Base-by-base conservation (phyloP, 1,284 basidiomycete genomes). In the Trametes hirsuta region DNA sequence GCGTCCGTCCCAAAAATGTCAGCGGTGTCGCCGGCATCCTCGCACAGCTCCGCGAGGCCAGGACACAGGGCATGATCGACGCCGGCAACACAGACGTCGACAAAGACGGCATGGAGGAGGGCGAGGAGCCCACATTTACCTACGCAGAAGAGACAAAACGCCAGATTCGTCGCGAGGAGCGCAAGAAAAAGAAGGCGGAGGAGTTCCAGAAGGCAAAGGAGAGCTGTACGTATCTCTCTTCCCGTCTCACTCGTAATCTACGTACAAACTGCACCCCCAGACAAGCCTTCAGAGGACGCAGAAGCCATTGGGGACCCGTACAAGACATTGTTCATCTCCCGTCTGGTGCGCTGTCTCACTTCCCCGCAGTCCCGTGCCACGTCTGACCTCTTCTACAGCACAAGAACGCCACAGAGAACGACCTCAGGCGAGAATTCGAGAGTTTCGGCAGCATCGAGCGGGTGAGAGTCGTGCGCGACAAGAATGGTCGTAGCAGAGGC, bases 261-360 rank as follows among this genome's bases (percentile, higher is more conserved):
- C 3, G 39, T 40, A 47, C 63, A 67, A 6, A 68, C 62, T 12
- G 40, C 24, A 24, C 25, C 39, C 55, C 34, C 72, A 95, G 95
- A 96, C 77, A 93, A 95, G 73, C 97, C 97, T 10, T 81, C 90
- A 37, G 90, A 95, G 48, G 96, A 99, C 70, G 64, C 90, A n/a
- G 87, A 97, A 72, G 96, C 95, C n/a, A 82, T 90, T 35, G 96
- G 97, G 1, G 97, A 99, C 72, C 97, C 97, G 4, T 99, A 98
- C 80, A 98, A 98, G 76, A 99, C 97, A 0, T 81, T 99, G 10
- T 99, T 99, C 76, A 94, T 99, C 62, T 92, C 95, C 25, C 88
- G 96, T 64, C 78, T 99, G 71, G 94, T 95, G 72, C 51, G 83
- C 75, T 4, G 40, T 64, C 53, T 44, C 44, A 14, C 3, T 21